Percentiles rank a stretch among this genome's conserved stretches.
Evolutionary conservation across 1,139 yeast genomes (phyloP).

Genomic region (Hemisphaericaspora lyxosophila): DNA sequence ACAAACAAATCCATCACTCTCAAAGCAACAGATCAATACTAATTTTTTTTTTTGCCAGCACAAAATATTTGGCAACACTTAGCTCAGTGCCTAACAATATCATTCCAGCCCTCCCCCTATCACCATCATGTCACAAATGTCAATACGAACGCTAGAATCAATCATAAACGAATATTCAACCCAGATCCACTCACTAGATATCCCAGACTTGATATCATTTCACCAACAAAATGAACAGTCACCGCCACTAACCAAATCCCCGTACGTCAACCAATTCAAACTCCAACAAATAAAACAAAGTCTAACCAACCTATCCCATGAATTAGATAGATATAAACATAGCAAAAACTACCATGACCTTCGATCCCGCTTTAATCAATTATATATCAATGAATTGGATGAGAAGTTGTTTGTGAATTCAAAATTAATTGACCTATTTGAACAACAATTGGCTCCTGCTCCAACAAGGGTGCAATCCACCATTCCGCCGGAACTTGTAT

Average conservation of each 20-base stretch:
- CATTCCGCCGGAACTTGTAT: slow-evolving; percentile 1
- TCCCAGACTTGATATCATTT: slow-evolving; percentile 14
- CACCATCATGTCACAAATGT: slow-evolving; percentile 5
- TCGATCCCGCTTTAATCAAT: slow-evolving; percentile 12
- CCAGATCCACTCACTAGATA: slow-evolving; percentile 17
- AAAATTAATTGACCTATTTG: slow-evolving; percentile 17
- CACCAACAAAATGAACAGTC: slow-evolving; percentile 1
- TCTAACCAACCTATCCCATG: slow-evolving; percentile 6
- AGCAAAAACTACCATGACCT: slow-evolving; percentile 14
- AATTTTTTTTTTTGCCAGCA: too few species aligned
- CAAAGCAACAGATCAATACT: too few species aligned
- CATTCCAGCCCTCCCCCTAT: not conserved
- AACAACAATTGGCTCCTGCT: slow-evolving; percentile 9
- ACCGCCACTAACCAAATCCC: slow-evolving; percentile 16
- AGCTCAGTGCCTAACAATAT: not conserved
- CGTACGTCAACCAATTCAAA: slow-evolving; percentile 25
- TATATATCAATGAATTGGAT: slow-evolving; percentile 20
- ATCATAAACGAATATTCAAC: slow-evolving; percentile 17
- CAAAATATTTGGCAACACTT: not conserved
- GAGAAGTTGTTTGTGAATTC: slow-evolving; percentile 24
- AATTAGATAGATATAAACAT: slow-evolving; percentile 12
- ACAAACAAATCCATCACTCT: too few species aligned
- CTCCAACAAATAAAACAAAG: slow-evolving; percentile 18
- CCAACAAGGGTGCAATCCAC: not conserved
- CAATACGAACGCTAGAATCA: slow-evolving; percentile 12